Conservation (phyloP, 257 asterid species). For the Galeopsis tetrahit region DNA sequence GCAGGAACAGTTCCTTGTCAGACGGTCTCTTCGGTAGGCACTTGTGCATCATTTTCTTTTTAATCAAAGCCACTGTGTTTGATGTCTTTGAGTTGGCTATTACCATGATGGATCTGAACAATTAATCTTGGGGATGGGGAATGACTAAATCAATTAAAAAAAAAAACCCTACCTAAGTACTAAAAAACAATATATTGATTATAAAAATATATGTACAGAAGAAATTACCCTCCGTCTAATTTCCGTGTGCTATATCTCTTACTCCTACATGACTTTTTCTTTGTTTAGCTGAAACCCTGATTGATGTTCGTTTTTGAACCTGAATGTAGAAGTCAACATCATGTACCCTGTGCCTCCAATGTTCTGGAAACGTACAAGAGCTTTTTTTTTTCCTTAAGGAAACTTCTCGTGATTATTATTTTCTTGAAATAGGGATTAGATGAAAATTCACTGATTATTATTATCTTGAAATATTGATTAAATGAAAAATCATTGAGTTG, state of each 20-base stretch:
- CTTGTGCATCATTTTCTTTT: constrained; percentile 29
- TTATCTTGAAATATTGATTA: constrained; percentile 11
- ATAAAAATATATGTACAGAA: neutral
- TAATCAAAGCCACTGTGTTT: neutral
- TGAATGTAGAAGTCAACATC: constrained; percentile 14
- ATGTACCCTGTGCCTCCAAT: constrained; percentile 20
- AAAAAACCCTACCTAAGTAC: too few relatives aligned
- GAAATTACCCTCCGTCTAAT: constrained; percentile 5
- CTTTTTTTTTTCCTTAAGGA: neutral
- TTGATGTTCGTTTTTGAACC: neutral
- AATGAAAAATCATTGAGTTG: neutral
- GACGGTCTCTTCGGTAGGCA: constrained; percentile 57
- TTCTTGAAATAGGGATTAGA: neutral
- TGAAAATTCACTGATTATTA: neutral
- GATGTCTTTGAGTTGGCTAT: neutral
- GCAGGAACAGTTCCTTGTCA: constrained; percentile 55
- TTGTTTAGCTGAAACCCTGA: constrained; percentile 11
- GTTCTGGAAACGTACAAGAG: constrained; percentile 5
- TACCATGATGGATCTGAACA: neutral
- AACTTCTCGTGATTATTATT: constrained; percentile 1
- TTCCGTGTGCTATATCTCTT: neutral
- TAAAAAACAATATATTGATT: too few relatives aligned
- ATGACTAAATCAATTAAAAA: neutral
- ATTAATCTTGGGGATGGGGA: neutral
- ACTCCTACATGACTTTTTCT: neutral